Conservation (phyloP, 2,329 filamentous ascomycete genomes). For the Alternaria brassicicola region DNA sequence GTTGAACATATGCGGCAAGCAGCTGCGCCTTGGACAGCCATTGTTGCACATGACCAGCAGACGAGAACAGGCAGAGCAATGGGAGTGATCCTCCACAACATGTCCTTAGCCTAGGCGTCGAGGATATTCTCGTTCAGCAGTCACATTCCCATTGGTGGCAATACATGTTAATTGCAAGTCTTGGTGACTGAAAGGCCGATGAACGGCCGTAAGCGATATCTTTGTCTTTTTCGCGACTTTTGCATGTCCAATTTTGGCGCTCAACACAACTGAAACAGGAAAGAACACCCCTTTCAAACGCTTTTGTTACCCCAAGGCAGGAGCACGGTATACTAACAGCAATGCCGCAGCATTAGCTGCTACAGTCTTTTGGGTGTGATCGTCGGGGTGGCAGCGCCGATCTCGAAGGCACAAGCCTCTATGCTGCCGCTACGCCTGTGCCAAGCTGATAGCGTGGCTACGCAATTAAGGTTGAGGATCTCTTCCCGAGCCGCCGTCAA, state of each 20-base stretch:
- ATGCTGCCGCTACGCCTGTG: not conserved
- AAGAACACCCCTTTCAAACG: not conserved
- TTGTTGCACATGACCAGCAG: slow-evolving; percentile 1
- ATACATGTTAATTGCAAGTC: not conserved
- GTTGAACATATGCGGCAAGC: not conserved
- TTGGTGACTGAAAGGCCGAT: not conserved
- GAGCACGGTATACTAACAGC: slow-evolving; percentile 4
- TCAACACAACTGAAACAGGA: not conserved
- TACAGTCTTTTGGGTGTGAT: slow-evolving; percentile 20
- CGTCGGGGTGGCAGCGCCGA: slow-evolving; percentile 19
- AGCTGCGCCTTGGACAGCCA: not conserved
- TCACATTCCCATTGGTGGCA: not conserved
- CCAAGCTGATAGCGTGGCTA: slow-evolving; percentile 19
- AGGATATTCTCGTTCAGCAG: not conserved
- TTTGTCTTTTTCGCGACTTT: not conserved
- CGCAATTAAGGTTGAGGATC: slow-evolving; percentile 32
- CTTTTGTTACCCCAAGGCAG: not conserved
- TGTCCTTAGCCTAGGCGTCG: not conserved
- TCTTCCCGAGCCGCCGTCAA: slow-evolving; percentile 27
- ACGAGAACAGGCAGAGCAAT: slow-evolving; percentile 2
- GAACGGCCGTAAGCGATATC: not conserved
- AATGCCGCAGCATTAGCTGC: slow-evolving; percentile 17
- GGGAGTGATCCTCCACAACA: not conserved
- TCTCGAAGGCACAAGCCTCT: slow-evolving; percentile 16
- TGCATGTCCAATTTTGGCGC: slow-evolving; percentile 17